Evolutionary conservation across 768 basidiomycete species (phyloP).

Genomic region (Macrocybe gigantea): DNA sequence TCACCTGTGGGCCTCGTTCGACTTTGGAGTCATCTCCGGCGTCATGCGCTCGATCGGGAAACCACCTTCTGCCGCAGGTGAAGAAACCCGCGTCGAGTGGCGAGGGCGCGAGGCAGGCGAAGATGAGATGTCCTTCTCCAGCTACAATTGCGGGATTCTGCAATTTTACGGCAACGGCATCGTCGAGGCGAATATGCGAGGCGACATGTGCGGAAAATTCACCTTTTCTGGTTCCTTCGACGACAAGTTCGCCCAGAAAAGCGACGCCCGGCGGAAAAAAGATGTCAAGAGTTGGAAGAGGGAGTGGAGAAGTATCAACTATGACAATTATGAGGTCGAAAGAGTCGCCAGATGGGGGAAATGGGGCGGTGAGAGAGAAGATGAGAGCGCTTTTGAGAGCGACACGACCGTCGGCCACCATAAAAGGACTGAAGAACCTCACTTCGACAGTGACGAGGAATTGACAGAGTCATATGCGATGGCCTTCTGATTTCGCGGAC

Average conservation of each 20-base stretch:
- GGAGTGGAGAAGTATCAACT: conserved; percentile 14
- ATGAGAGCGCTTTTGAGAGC: background rate
- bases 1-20: conserved; percentile 21
- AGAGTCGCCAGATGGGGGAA: conserved; percentile 13
- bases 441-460: no score
- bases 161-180: conserved; percentile 16
- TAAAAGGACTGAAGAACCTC: no score
- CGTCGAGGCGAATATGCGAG: conserved; percentile 13
- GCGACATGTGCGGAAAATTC: conserved; percentile 7
- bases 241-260: conserved; percentile 2
- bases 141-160: conserved; percentile 12
- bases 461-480: no score
- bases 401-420: no score
- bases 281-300: conserved; percentile 15
- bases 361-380: conserved; percentile 10
- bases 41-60: conserved; percentile 13
- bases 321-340: conserved; percentile 11
- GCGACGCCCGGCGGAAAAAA: conserved; percentile 5
- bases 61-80: conserved; percentile 9
- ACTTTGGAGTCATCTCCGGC: conserved; percentile 18
- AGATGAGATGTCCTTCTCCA: conserved; percentile 9
- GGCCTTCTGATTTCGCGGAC: no score
- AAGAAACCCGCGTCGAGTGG: conserved; percentile 12
- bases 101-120: conserved; percentile 15
- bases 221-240: conserved; percentile 11